These are phyloP conservation scores for Filosporella fistucella DNA, from an alignment of 495 filamentous ascomycete genomes.

Conservation along the genomic window DNA sequence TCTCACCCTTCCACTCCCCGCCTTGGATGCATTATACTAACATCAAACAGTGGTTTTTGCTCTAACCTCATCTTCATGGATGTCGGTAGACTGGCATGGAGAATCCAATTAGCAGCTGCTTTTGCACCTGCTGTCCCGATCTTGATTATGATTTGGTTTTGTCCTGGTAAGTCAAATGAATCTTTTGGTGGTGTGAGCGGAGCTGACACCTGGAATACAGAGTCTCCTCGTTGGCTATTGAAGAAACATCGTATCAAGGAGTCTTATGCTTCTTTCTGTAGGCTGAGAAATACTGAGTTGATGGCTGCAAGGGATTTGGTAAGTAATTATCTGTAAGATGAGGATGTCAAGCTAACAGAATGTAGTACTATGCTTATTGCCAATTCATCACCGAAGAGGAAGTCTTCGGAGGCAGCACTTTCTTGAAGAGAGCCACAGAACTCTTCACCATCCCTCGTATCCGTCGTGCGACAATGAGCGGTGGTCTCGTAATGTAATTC, in stretches of 20 bases:
- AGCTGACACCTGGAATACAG: too few relatives aligned
- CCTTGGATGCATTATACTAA: too few relatives aligned
- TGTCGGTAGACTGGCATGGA: conserved; percentile 52
- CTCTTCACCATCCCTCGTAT: conserved; percentile 66
- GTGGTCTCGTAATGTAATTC: conserved; percentile 53
- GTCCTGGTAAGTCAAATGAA: too few relatives aligned
- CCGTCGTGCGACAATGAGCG: conserved; percentile 61
- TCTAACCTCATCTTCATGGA: conserved; percentile 57
- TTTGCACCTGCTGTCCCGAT: conserved; percentile 70
- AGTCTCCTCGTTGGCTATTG: conserved; percentile 64
- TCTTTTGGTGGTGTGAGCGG: too few relatives aligned
- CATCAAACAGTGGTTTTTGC: too few relatives aligned
- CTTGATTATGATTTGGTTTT: conserved; percentile 56
- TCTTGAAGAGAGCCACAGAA: conserved; percentile 53
- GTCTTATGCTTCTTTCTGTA: conserved; percentile 57
- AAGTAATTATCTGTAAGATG: too few relatives aligned
- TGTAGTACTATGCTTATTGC: conserved; percentile 75
- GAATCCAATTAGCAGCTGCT: conserved; percentile 60
- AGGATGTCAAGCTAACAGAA: too few relatives aligned
- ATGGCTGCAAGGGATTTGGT: conserved; percentile 80
- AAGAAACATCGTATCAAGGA: conserved; percentile 58
- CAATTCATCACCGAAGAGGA: conserved; percentile 61
- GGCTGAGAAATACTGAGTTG: conserved; percentile 63
- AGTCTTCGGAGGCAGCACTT: too few relatives aligned
- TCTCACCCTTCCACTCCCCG: too few relatives aligned